Conservation (phyloP, 495 filamentous ascomycete genomes). For the Penicillium turbatum region DNA sequence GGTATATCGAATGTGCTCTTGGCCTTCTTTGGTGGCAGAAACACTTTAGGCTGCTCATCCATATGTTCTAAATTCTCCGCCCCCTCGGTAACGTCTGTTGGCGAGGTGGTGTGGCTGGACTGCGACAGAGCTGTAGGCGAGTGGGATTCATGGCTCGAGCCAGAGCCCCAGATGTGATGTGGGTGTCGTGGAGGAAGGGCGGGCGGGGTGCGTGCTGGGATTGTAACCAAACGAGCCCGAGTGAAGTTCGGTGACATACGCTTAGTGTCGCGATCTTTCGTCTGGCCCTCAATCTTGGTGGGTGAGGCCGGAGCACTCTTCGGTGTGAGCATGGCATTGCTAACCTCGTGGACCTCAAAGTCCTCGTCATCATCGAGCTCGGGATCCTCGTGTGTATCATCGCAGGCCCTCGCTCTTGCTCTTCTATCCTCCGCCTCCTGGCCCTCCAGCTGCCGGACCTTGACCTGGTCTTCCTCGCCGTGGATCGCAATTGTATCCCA, state of each 20-base stretch:
- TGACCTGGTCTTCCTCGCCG: constrained; percentile 6
- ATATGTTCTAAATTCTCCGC: constrained; percentile 11
- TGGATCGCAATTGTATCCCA: constrained; percentile 38
- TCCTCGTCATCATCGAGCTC: constrained; percentile 27
- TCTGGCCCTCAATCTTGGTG: constrained; percentile 40
- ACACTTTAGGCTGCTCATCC: constrained; percentile 13
- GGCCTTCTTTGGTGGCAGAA: constrained; percentile 19
- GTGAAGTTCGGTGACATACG: constrained; percentile 50
- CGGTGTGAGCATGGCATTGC: constrained; percentile 42
- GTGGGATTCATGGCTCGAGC: constrained; percentile 23
- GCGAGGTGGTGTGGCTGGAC: constrained; percentile 21
- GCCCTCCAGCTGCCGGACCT: constrained; percentile 1
- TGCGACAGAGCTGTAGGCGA: constrained; percentile 27
- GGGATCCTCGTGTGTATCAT: constrained; percentile 17
- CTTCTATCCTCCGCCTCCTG: not conserved
- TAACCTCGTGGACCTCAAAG: constrained; percentile 42
- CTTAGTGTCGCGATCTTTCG: constrained; percentile 41
- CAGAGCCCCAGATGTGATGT: constrained; percentile 33
- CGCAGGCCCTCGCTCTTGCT: constrained; percentile 11
- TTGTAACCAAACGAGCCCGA: constrained; percentile 63
- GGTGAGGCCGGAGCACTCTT: constrained; percentile 46
- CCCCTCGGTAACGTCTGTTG: constrained; percentile 12
- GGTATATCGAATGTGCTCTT: constrained; percentile 16
- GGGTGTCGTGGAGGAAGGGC: constrained; percentile 61
- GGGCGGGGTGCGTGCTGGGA: constrained; percentile 64